Evolutionary conservation across 2,329 filamentous ascomycete species (phyloP).

Genomic region (Didymellaceae sp.): DNA sequence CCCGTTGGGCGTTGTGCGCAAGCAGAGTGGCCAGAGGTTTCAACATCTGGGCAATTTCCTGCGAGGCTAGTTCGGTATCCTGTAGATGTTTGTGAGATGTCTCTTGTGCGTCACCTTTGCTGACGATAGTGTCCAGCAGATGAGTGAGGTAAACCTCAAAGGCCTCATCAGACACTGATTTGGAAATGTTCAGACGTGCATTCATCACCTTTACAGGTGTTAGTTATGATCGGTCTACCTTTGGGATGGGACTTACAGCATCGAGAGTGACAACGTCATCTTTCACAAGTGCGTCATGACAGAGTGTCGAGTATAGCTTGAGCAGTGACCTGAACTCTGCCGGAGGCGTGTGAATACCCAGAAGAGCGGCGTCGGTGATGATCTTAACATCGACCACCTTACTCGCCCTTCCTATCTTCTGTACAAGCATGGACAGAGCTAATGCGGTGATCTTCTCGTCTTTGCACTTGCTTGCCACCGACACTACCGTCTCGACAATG

Average conservation of each 20-base stretch:
- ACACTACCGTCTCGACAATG: conserved; percentile 93
- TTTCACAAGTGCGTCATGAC: conserved; percentile 73
- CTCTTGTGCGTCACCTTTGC: conserved; percentile 84
- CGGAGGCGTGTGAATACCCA: conserved; percentile 78
- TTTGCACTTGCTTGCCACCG: conserved; percentile 79
- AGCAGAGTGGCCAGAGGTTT: conserved; percentile 87
- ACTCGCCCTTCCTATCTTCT: conserved; percentile 89
- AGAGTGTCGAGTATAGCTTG: conserved; percentile 79
- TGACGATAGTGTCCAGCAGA: conserved; percentile 84
- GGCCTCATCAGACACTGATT: conserved; percentile 70
- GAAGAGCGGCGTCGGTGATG: conserved; percentile 77
- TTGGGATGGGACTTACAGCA: conserved; percentile 64
- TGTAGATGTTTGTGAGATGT: conserved; percentile 72
- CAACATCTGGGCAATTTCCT: conserved; percentile 86
- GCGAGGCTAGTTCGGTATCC: conserved; percentile 81
- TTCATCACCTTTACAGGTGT: conserved; percentile 66
- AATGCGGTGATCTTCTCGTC: conserved; percentile 93
- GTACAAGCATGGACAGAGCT: conserved; percentile 93
- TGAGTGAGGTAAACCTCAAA: conserved; percentile 86
- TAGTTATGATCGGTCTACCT: conserved; percentile 1
- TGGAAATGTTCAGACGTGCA: conserved; percentile 80
- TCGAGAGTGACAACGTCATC: conserved; percentile 71
- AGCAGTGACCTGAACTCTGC: conserved; percentile 86
- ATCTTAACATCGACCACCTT: conserved; percentile 82
- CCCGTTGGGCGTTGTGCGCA: conserved; percentile 58